Evolutionary conservation across 805 yeast genomes (phyloP), one percentile per base, ranked within the genome.

Genomic region (Wickerhamiella nectarea): DNA sequence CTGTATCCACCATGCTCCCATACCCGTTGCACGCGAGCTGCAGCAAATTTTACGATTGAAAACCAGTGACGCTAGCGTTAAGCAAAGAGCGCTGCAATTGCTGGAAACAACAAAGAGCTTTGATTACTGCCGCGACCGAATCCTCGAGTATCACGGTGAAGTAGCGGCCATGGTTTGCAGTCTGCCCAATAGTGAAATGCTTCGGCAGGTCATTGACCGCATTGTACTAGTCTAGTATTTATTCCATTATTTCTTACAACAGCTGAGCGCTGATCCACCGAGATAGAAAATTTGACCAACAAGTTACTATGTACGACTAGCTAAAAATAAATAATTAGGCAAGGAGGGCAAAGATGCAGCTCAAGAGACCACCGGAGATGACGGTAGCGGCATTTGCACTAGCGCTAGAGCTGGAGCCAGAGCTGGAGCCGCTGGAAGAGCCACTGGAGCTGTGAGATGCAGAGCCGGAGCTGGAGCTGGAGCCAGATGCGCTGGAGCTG

Each of bases 21-120:
- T 53, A 1, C 65, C 67, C 24, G 24, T 21, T 41, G 38, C 34
- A 10, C 14, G 17, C 2, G 49, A 41, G 41, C 48, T 51, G n/a
- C 33, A 29, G 44, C 67, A 68, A 38, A 75, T 77, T n/a, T 58
- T 80, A 44, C 66, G 65, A 46, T 66, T 69, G 50, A 69, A 68
- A 36, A 75, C 86, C 0, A 53, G 58, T 1, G 78, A 77, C 53
- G 55, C 50, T 3, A 64, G 65, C 6, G 52, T 72, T 40, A 80
- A 79, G 56, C 56, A 56, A 38, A 64, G 68, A 37, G 78, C 80
- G 0, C 59, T 80, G 12, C 57, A 60, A 9, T 66, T 69, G 44
- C 60, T 80, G 62, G 54, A 57, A 17, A 51, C 48, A 6, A 58
- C 72, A 1, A 54, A 58, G 6, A 65, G 71, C 42, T 66, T 74